phyloP scores from a whole-genome alignment of 768 basidiomycete genomes.

The Gymnopilus dilepis region DNA sequence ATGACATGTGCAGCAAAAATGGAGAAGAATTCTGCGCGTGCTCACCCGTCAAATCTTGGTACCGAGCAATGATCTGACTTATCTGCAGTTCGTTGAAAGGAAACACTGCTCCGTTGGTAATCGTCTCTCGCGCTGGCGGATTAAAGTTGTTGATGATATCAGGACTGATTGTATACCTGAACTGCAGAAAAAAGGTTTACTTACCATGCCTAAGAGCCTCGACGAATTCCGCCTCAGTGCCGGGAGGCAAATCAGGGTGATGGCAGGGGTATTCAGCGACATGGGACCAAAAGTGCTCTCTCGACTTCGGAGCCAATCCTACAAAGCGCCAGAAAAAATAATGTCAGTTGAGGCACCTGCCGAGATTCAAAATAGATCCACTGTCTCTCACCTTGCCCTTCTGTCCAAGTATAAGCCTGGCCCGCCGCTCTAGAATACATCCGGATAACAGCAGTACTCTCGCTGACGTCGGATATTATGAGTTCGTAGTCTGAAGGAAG shows the following conservation, averaged over 20 bases:
- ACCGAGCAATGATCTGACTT: conserved; percentile 43
- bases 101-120: conserved; percentile 37
- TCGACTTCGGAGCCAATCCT: conserved; percentile 34
- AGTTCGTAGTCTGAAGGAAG: conserved; percentile 47
- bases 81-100: conserved; percentile 44
- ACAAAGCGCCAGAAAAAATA: conserved; percentile 5
- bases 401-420: conserved; percentile 42
- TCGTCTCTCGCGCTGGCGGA: conserved; percentile 32
- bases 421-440: conserved; percentile 42
- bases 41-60: conserved; percentile 42
- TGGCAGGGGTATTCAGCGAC: conserved; percentile 50
- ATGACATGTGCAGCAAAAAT: conserved; percentile 4
- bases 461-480: conserved; percentile 43
- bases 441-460: conserved; percentile 38
- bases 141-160: conserved; percentile 9
- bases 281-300: conserved; percentile 47
- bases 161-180: background rate
- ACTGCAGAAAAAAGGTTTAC: conserved; percentile 1
- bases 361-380: conserved; percentile 2
- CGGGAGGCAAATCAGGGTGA: conserved; percentile 40
- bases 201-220: conserved; percentile 38
- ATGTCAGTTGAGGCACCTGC: background rate
- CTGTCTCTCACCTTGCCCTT: conserved; percentile 35
- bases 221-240: conserved; percentile 39
- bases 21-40: background rate